Evolutionary conservation across 345 rosid species (phyloP).

Genomic region (Combretum micranthum): DNA sequence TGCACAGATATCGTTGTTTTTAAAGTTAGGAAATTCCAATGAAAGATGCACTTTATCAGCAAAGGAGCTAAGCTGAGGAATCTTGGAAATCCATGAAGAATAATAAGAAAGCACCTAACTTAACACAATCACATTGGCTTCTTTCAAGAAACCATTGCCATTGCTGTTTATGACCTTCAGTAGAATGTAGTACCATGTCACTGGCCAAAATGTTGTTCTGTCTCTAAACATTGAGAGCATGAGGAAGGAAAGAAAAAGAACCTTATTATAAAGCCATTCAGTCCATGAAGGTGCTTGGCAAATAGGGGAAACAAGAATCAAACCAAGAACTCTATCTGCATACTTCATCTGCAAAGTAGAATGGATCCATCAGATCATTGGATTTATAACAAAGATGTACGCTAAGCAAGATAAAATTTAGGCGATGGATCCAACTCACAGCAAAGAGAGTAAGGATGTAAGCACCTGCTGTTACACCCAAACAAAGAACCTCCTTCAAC

Average conservation of each 20-base stretch:
- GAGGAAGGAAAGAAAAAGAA: constrained; percentile 8
- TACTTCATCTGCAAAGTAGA: constrained; percentile 50
- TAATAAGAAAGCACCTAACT: too few relatives aligned
- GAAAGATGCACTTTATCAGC: too few relatives aligned
- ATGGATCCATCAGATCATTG: too few relatives aligned
- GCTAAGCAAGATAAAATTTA: not conserved
- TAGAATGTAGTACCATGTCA: not conserved
- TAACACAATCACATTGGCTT: too few relatives aligned
- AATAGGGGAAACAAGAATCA: constrained; percentile 58
- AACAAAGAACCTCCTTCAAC: constrained; percentile 45
- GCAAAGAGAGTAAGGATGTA: constrained; percentile 55
- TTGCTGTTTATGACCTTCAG: too few relatives aligned
- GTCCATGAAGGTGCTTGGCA: constrained; percentile 66
- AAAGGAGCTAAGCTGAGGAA: too few relatives aligned
- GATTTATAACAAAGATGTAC: too few relatives aligned
- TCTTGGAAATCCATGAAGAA: too few relatives aligned
- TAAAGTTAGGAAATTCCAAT: too few relatives aligned
- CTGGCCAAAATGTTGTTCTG: not conserved
- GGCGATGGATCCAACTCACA: constrained; percentile 23
- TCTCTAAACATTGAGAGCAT: constrained; percentile 1
- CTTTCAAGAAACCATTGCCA: too few relatives aligned
- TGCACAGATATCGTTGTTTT: too few relatives aligned
- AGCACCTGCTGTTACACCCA: constrained; percentile 71
- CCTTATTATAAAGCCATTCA: constrained; percentile 72
- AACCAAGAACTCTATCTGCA: constrained; percentile 46